phyloP scores from a whole-genome alignment of 768 basidiomycete genomes.

The Termitomyces sp. region DNA sequence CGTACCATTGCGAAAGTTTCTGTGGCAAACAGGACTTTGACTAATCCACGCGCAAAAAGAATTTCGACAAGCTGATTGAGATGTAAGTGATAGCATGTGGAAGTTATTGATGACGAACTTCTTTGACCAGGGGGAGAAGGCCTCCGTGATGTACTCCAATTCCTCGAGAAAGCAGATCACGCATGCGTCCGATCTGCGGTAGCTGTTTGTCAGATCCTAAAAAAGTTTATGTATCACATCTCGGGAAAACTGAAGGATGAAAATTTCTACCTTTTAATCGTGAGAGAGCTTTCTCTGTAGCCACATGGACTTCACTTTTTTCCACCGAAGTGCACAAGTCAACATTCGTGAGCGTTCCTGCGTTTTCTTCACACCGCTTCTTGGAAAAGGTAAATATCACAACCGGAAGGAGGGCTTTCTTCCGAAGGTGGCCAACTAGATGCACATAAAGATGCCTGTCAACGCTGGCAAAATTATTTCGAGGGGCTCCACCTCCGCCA shows the following conservation, averaged over 20 bases:
- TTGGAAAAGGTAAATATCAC: slow-evolving; percentile 98
- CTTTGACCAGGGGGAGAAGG: slow-evolving; percentile 93
- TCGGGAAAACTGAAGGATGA: slow-evolving; percentile 5
- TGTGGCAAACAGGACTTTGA: slow-evolving; percentile 96
- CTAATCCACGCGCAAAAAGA: slow-evolving; percentile 90
- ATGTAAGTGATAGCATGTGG: slow-evolving; percentile 8
- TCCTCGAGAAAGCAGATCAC: slow-evolving; percentile 84
- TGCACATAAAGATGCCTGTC: slow-evolving; percentile 96
- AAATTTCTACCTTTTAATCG: slow-evolving; percentile 69
- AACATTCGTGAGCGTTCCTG: slow-evolving; percentile 79
- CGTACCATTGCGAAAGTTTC: slow-evolving; percentile 98
- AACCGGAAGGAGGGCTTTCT: slow-evolving; percentile 84
- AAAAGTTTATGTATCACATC: slow-evolving; percentile 9
- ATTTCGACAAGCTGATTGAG: slow-evolving; percentile 83
- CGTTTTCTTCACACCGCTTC: slow-evolving; percentile 96
- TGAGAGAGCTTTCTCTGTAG: slow-evolving; percentile 87
- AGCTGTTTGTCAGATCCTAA: slow-evolving; percentile 87
- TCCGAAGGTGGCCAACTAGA: slow-evolving; percentile 80
- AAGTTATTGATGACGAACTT: slow-evolving; percentile 45
- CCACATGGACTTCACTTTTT: slow-evolving; percentile 96
- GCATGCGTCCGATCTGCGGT: slow-evolving; percentile 90
- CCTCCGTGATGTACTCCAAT: slow-evolving; percentile 99
- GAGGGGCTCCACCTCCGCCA: slow-evolving; percentile 32
- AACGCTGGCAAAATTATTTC: slow-evolving; percentile 62
- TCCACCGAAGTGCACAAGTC: slow-evolving; percentile 88